Conservation (phyloP, 352 stramenopile genomes). For the Globisporangium solare region DNA sequence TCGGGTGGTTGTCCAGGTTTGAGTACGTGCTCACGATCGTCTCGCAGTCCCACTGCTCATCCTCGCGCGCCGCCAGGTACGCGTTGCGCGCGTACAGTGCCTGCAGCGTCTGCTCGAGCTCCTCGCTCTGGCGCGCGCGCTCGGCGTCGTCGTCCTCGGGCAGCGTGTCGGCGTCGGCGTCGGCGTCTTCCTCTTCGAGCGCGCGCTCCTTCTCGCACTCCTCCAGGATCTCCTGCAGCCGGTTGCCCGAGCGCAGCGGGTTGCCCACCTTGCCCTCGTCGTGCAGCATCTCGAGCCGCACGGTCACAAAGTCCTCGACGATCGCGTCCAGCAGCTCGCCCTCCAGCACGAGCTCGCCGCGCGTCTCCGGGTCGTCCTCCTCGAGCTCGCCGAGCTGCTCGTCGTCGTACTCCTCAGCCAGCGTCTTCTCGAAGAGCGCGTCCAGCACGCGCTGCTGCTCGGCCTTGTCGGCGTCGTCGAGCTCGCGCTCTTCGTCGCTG, state of each 20-base stretch:
- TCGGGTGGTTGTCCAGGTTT: conserved; percentile 98
- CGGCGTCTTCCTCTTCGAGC: conserved; percentile 39
- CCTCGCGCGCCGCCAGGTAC: conserved; percentile 57
- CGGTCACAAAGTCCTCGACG: conserved; percentile 64
- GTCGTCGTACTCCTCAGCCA: conserved; percentile 81
- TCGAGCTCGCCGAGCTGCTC: conserved; percentile 76
- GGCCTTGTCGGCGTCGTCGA: conserved; percentile 37
- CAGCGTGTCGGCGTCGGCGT: conserved; percentile 30
- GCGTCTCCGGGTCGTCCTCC: conserved; percentile 67
- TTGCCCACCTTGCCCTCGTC: conserved; percentile 79
- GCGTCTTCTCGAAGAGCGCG: conserved; percentile 82
- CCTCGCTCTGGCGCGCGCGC: conserved; percentile 18
- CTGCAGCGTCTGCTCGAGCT: conserved; percentile 31
- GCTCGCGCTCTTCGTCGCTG: conserved; percentile 52
- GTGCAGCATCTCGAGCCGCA: conserved; percentile 69
- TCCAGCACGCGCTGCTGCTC: conserved; percentile 86
- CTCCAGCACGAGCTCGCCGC: conserved; percentile 65
- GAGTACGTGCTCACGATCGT: conserved; percentile 98
- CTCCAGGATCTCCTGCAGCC: conserved; percentile 67
- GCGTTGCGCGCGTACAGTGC: conserved; percentile 53
- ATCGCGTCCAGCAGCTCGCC: conserved; percentile 64
- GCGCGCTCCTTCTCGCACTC: conserved; percentile 64
- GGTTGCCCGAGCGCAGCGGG: conserved; percentile 60
- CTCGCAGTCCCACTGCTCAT: conserved; percentile 94
- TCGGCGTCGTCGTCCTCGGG: conserved; percentile 19